Conservation (phyloP, 768 basidiomycete species). For the Hericium rajendrae region DNA sequence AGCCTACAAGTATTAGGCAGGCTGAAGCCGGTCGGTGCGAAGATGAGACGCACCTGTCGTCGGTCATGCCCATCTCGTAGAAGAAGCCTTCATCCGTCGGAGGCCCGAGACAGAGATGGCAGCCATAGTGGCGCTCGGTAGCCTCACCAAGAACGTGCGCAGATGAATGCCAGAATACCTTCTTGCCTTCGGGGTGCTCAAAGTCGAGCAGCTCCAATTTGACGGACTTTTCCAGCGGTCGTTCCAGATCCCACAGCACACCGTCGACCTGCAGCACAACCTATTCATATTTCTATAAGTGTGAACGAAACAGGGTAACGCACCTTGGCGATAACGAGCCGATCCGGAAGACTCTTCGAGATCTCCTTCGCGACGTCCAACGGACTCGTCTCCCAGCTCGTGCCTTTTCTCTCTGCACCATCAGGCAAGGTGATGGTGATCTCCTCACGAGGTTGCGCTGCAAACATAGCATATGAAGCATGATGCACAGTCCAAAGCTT, state of each 20-base stretch:
- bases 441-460: constrained; percentile 73
- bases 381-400: constrained; percentile 91
- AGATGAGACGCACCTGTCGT: constrained; percentile 46
- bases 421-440: constrained; percentile 82
- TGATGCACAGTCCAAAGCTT: neutral
- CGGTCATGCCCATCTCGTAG: constrained; percentile 88
- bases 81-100: constrained; percentile 98
- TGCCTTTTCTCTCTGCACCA: constrained; percentile 75
- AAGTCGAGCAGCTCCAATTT: constrained; percentile 85
- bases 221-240: constrained; percentile 82
- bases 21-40: neutral
- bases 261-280: constrained; percentile 55
- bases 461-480: constrained; percentile 2
- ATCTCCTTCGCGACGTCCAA: constrained; percentile 85
- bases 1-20: constrained; percentile 34
- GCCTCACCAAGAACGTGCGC: constrained; percentile 97
- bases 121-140: constrained; percentile 92
- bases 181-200: constrained; percentile 88
- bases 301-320: constrained; percentile 10
- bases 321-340: constrained; percentile 89
- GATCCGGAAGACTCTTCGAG: constrained; percentile 79
- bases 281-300: neutral
- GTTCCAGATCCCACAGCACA: constrained; percentile 87
- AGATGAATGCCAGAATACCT: constrained; percentile 99
- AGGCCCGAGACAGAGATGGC: constrained; percentile 93